These are phyloP conservation scores for Grammothele lineata DNA, from an alignment of 768 basidiomycete species.

Conservation along the genomic window DNA sequence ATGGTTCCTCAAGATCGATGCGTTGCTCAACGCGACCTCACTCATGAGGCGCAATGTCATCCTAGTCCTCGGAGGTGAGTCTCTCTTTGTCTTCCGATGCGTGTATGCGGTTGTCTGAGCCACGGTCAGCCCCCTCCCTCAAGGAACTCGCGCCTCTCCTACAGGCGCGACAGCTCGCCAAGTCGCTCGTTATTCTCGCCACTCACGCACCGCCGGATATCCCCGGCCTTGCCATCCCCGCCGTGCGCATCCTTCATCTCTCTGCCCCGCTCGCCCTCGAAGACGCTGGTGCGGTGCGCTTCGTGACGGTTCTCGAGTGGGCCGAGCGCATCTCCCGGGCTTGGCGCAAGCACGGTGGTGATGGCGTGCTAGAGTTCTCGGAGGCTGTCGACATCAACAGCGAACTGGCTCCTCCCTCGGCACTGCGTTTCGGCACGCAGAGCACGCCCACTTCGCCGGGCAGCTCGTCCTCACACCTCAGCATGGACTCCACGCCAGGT, in stretches of 20 bases:
- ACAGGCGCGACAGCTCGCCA: slow-evolving; percentile 29
- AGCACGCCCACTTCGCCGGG: slow-evolving; percentile 21
- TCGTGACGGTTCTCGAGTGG: slow-evolving; percentile 36
- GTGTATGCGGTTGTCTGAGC: not conserved
- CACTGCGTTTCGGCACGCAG: slow-evolving; percentile 18
- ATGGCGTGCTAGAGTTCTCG: slow-evolving; percentile 22
- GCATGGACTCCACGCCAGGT: slow-evolving; percentile 1
- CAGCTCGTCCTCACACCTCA: slow-evolving; percentile 17
- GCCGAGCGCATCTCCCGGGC: slow-evolving; percentile 34
- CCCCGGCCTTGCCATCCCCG: slow-evolving; percentile 24
- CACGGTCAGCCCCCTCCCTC: slow-evolving; percentile 27
- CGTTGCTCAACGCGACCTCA: slow-evolving; percentile 17
- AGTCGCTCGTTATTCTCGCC: slow-evolving; percentile 36
- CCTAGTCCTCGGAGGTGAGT: slow-evolving; percentile 35
- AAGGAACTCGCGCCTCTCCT: slow-evolving; percentile 31
- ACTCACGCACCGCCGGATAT: slow-evolving; percentile 29
- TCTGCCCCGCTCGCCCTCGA: slow-evolving; percentile 29
- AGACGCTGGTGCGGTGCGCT: slow-evolving; percentile 29
- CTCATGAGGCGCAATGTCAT: slow-evolving; percentile 29
- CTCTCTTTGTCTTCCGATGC: not conserved
- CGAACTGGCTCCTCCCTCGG: slow-evolving; percentile 22
- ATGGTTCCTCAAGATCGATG: slow-evolving; percentile 25
- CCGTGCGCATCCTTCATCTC: slow-evolving; percentile 33
- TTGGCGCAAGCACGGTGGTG: slow-evolving; percentile 32
- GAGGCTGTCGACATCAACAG: slow-evolving; percentile 23